phyloP scores from a whole-genome alignment of 345 rosid genomes.

The Eutrema heterophyllum region DNA sequence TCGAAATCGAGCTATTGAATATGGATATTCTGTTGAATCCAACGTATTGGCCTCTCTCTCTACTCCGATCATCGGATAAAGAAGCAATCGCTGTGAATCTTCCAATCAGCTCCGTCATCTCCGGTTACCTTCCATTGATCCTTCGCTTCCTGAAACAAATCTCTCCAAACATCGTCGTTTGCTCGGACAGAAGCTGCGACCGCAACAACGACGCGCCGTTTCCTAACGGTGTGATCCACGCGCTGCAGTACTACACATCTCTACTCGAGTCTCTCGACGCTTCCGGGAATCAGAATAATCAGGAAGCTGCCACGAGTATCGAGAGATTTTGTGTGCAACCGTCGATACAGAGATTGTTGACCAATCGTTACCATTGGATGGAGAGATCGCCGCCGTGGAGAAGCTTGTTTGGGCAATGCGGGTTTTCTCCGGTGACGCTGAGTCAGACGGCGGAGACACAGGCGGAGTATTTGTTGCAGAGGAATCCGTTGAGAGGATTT shows the following conservation, averaged over 20 bases:
- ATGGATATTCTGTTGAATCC: slow-evolving; percentile 46
- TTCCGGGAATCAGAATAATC: slow-evolving; percentile 43
- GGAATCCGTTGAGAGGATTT: slow-evolving; percentile 66
- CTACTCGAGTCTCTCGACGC: slow-evolving; percentile 80
- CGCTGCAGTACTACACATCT: slow-evolving; percentile 53
- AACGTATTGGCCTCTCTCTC: slow-evolving; percentile 16
- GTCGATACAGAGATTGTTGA: slow-evolving; percentile 49
- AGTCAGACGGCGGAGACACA: slow-evolving; percentile 82
- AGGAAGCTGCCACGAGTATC: slow-evolving; percentile 54
- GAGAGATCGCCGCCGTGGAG: slow-evolving; percentile 62
- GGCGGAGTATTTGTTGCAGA: slow-evolving; percentile 75
- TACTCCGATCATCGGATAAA: slow-evolving; percentile 36
- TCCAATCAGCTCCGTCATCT: slow-evolving; percentile 48
- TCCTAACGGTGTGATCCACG: slow-evolving; percentile 56
- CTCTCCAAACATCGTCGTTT: slow-evolving; percentile 75
- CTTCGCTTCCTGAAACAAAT: slow-evolving; percentile 69
- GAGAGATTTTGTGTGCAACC: slow-evolving; percentile 76
- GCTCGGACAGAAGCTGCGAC: slow-evolving; percentile 68
- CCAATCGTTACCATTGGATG: slow-evolving; percentile 52
- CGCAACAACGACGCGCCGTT: slow-evolving; percentile 59
- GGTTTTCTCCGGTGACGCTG: slow-evolving; percentile 53
- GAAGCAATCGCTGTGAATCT: slow-evolving; percentile 74
- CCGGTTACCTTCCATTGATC: slow-evolving; percentile 48
- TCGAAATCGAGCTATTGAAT: slow-evolving; percentile 56
- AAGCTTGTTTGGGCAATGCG: slow-evolving; percentile 63